Evolutionary conservation across 257 asterid species (phyloP), one percentile per base, ranked within the genome.

Genomic region (Eustoma russellianum): DNA sequence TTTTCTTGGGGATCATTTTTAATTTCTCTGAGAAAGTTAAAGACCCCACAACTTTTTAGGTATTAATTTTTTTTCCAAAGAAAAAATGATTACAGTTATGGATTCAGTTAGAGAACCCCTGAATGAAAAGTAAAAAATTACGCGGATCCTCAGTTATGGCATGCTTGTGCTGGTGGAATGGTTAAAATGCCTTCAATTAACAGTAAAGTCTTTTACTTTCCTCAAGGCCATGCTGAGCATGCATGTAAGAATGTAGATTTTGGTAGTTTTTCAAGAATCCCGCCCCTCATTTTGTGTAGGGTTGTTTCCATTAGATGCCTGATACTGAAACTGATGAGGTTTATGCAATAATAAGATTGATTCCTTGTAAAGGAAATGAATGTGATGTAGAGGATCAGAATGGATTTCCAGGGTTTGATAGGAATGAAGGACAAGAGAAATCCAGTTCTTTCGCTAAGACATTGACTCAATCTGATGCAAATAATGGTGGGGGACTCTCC

Each of bases 131-230:
- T 80, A 79, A 15, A 83, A 75, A 54, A n/a, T n/a, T 41, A 71
- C 63, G 68, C 81, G 82, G 89, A 87, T 57, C 70, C 88, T 1
- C 83, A 83, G 70, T 56, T 87, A 63, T 83, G 96, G 96, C 94
- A 83, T 68, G 96, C 96, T 41, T 87, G 94, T 56, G 96, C 96
- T 3, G 94, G 92, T 30, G 94, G 96, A 8, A 79, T 87, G 93
- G 93, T 83, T 34, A 92, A 79, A 67, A 61, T 83, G 56, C 82
- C 93, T 7, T 71, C 77, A 4, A 53, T 70, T 19, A 77, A 79
- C 59, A 71, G 87, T 1, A 75, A 65, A 53, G 88, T 81, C 11
- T 79, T 74, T 28, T 87, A 87, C 56, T 87, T 87, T 49, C 88
- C 94, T 48, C 96, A 87, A 55, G 92, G 94, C 3, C 96, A 87